phyloP scores from a whole-genome alignment of 352 stramenopile genomes.

The Phytophthora pluvialis region DNA sequence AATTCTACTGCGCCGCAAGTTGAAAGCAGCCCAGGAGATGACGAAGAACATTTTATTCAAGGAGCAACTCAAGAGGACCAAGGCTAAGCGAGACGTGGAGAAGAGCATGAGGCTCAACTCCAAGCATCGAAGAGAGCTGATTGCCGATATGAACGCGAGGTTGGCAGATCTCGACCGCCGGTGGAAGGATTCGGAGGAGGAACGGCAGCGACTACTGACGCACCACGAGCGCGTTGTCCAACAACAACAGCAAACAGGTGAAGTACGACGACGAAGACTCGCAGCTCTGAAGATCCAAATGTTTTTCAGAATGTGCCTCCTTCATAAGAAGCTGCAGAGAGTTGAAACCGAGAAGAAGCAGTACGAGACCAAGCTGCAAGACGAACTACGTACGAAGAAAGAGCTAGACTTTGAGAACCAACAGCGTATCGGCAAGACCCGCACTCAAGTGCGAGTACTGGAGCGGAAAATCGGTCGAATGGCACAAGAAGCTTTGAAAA shows the following conservation, averaged over 20 bases:
- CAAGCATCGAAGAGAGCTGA: conserved; percentile 40
- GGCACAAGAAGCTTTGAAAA: conserved; percentile 17
- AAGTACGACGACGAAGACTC: conserved; percentile 30
- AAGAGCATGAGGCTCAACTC: conserved; percentile 45
- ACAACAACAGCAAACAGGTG: conserved; percentile 36
- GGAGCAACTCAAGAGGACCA: conserved; percentile 50
- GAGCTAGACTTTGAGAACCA: conserved; percentile 21
- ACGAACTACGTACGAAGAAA: conserved; percentile 29
- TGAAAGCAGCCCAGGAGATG: conserved; percentile 40
- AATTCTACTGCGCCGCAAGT: conserved; percentile 40
- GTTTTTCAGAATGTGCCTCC: conserved; percentile 40
- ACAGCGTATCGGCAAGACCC: conserved; percentile 26
- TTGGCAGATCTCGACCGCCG: conserved; percentile 49
- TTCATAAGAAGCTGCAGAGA: conserved; percentile 38
- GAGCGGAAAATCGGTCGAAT: conserved; percentile 39
- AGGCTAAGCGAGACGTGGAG: conserved; percentile 52
- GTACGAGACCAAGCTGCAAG: conserved; percentile 20
- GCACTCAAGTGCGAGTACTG: conserved; percentile 45
- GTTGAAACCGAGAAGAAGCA: conserved; percentile 27
- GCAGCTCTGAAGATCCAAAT: conserved; percentile 47
- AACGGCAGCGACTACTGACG: conserved; percentile 30
- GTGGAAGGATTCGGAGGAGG: conserved; percentile 45
- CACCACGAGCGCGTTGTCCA: conserved; percentile 41
- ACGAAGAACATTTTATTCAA: conserved; percentile 53
- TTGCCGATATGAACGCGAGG: conserved; percentile 38